Conservation (phyloP, 108 stramenopile species). For the Asterionellopsis glacialis region DNA sequence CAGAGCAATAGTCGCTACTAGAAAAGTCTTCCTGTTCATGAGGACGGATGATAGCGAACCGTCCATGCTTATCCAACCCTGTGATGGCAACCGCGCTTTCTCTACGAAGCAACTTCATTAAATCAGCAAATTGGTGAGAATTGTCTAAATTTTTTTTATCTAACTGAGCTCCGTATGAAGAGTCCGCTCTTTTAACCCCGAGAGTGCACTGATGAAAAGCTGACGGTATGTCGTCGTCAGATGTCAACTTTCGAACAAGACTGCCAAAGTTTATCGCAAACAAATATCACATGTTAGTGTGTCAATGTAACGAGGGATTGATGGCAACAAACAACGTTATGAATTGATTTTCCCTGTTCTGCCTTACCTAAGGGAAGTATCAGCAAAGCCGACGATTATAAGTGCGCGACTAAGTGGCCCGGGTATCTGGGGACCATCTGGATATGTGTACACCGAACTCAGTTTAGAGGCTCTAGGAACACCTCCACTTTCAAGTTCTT, state of each 20-base stretch:
- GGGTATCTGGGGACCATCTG: conserved; percentile 55
- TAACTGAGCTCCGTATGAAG: conserved; percentile 16
- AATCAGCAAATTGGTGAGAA: conserved; percentile 43
- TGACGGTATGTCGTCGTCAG: conserved; percentile 12
- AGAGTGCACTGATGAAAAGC: conserved; percentile 43
- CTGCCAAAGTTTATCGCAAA: background rate
- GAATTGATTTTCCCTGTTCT: no score
- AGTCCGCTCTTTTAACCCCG: conserved; percentile 51
- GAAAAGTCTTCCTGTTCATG: conserved; percentile 17
- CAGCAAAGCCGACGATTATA: conserved; percentile 38
- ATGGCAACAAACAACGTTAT: no score
- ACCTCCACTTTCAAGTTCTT: conserved; percentile 6
- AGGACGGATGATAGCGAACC: conserved; percentile 64
- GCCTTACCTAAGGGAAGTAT: conserved; percentile 13
- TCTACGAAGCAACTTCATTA: conserved; percentile 34
- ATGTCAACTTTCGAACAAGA: conserved; percentile 23
- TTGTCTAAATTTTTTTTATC: conserved; percentile 44
- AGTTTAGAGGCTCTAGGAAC: conserved; percentile 7
- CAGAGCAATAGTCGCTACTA: conserved; percentile 4
- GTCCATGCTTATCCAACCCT: conserved; percentile 49
- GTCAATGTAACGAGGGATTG: no score
- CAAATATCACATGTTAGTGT: background rate
- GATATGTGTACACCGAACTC: conserved; percentile 59
- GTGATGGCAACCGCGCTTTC: conserved; percentile 48
- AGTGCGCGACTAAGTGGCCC: conserved; percentile 47